Base-by-base conservation (phyloP, 2,329 filamentous ascomycete species). In the Claviceps arundinis region DNA sequence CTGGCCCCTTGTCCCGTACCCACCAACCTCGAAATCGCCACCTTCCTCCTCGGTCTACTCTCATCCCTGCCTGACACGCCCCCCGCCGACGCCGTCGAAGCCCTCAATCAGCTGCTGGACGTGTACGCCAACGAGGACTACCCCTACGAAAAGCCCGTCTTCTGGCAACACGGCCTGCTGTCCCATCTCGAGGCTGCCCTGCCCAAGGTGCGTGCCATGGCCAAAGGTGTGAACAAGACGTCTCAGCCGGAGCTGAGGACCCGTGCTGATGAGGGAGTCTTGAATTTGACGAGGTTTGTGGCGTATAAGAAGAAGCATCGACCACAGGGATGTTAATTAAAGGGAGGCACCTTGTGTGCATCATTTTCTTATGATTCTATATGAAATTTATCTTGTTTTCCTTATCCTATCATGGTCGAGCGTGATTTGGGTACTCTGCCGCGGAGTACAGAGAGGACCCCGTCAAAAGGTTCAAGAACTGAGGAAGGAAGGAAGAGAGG, bases 91-190 rank as follows among this genome's bases (percentile, higher is more conserved):
- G 71, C 72, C 5, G 73, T 85, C 37, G 82, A 85, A 66, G 78
- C 80, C 16, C 67, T 85, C 44, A 80, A 85, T 65, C 80, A 84
- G 63, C 56, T 86, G 17, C 83, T 84, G 57, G 82, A 85, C 58
- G 73, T 86, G 7, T 86, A 85, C 64, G 77, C 74, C 26, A 78
- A 85, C 61, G 79, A 81, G 62, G 71, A 70, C 13, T 72, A 70
- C 51, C 68, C 72, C 11, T 82, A 76, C 61, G 82, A 85, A 61
- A 70, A 68, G 53, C 72, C 76, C 26, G 81, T 85, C 2, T 86
- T 85, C 64, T 84, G 81, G 77, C 73, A 73, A 58, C 73, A 80
- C 56, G 72, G 71, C 56, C 80, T 85, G 60, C 63, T 82, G 52
- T 71, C 73, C 57, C 78, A 80, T 55, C 66, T 86, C 1, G 77